These are phyloP conservation scores for Lavandula angustifolia DNA, from an alignment of 257 asterid species.

Conservation along the genomic window DNA sequence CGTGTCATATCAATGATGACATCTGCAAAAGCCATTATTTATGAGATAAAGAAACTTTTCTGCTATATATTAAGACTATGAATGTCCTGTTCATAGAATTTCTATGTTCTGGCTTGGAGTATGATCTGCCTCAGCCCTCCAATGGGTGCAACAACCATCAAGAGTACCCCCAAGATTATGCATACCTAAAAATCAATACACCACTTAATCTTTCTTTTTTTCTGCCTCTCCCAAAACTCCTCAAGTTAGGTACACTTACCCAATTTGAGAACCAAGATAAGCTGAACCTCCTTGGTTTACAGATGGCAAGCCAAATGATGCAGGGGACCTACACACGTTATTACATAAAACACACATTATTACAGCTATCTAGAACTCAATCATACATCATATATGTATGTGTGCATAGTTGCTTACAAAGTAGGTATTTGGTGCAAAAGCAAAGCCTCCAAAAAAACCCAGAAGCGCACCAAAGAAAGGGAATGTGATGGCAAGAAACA, in stretches of 20 bases:
- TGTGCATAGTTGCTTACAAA: constrained; percentile 46
- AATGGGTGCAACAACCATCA: constrained; percentile 46
- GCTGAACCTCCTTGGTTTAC: not conserved
- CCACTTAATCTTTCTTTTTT: not conserved
- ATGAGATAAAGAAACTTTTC: too few species aligned
- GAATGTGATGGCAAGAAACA: constrained; percentile 66
- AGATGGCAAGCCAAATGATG: constrained; percentile 2
- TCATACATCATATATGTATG: not conserved
- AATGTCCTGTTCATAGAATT: constrained; percentile 34
- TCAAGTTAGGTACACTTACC: constrained; percentile 35
- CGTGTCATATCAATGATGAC: too few species aligned
- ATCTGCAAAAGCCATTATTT: too few species aligned
- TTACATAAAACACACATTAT: not conserved
- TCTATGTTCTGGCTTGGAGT: constrained; percentile 32
- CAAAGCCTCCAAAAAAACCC: constrained; percentile 80
- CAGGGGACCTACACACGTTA: not conserved
- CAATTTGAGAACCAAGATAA: constrained; percentile 55
- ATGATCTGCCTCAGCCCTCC: constrained; percentile 52
- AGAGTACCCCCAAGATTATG: constrained; percentile 40
- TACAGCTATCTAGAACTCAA: not conserved
- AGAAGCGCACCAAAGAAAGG: constrained; percentile 79
- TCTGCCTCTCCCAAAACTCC: not conserved
- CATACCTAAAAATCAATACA: constrained; percentile 35
- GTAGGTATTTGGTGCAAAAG: constrained; percentile 80
- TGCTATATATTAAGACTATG: not conserved